These are phyloP conservation scores for Cotoneaster glaucophyllus DNA, from an alignment of 306 rosid species.

Conservation along the genomic window DNA sequence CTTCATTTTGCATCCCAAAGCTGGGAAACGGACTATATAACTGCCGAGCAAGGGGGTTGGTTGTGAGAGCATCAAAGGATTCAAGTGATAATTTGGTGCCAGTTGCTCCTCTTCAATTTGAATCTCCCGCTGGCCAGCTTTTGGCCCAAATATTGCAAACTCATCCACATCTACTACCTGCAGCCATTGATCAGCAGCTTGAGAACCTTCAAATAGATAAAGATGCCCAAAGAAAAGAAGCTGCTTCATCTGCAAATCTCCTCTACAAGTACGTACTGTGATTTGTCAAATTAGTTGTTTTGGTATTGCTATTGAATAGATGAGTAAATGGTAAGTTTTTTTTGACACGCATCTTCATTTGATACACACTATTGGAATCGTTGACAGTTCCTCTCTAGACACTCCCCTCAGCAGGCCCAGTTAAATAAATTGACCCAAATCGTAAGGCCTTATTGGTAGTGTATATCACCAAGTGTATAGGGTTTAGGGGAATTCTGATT, in stretches of 20 bases:
- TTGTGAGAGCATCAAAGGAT: constrained; percentile 56
- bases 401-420: not conserved
- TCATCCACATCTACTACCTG: constrained; percentile 83
- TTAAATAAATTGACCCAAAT: not conserved
- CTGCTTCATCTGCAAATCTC: constrained; percentile 30
- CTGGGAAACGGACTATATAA: constrained; percentile 39
- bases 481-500: no score
- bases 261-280: constrained; percentile 63
- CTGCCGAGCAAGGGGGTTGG: constrained; percentile 50
- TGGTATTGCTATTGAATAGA: not conserved
- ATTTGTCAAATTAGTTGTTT: not conserved
- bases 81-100: constrained; percentile 52
- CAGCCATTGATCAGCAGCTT: constrained; percentile 81
- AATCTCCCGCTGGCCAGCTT: constrained; percentile 86
- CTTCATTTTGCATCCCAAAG: constrained; percentile 50
- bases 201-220: constrained; percentile 72
- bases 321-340: not conserved
- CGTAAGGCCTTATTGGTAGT: not conserved
- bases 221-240: constrained; percentile 45
- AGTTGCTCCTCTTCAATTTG: constrained; percentile 68
- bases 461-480: not conserved
- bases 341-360: not conserved
- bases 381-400: not conserved
- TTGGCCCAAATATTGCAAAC: constrained; percentile 78
- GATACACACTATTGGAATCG: not conserved